phyloP scores from a whole-genome alignment of 768 basidiomycete genomes.

The Mycena indigotica region DNA sequence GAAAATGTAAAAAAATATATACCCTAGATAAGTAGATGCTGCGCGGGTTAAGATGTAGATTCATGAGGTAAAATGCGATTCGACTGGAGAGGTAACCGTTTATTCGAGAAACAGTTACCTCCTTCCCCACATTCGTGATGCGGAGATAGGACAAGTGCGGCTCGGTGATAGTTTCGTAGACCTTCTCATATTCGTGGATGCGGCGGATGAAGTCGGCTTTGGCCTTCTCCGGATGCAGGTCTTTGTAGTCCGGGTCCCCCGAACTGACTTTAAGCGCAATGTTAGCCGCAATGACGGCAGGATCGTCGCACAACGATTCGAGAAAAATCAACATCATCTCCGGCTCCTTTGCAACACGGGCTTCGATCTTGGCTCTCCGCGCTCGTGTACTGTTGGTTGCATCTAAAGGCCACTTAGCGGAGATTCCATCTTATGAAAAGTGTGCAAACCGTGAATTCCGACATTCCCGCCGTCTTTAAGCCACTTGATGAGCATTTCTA shows the following conservation, averaged over 20 bases:
- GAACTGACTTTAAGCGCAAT: constrained; percentile 94
- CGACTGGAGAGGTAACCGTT: constrained; percentile 96
- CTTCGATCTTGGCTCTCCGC: constrained; percentile 81
- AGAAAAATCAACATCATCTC: constrained; percentile 90
- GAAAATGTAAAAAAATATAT: constrained; percentile 12
- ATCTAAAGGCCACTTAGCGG: constrained; percentile 51
- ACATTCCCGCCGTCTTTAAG: constrained; percentile 95
- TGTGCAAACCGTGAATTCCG: constrained; percentile 83
- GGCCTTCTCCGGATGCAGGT: constrained; percentile 81
- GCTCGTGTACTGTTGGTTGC: constrained; percentile 89
- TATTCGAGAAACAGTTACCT: constrained; percentile 84
- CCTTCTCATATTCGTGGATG: constrained; percentile 90
- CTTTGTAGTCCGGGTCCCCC: constrained; percentile 97
- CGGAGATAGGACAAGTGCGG: constrained; percentile 86
- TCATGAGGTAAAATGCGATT: constrained; percentile 98
- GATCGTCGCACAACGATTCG: constrained; percentile 94
- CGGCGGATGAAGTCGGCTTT: constrained; percentile 88
- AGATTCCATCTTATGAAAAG: not conserved
- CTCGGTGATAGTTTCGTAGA: constrained; percentile 95
- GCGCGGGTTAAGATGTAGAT: constrained; percentile 93
- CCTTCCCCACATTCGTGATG: constrained; percentile 91
- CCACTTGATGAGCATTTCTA: constrained; percentile 96
- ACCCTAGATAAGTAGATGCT: constrained; percentile 97
- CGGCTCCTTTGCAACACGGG: constrained; percentile 82
- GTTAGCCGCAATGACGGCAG: constrained; percentile 91